Percentiles rank a stretch among this genome's conserved stretches.
Conservation (phyloP, 805 yeast genomes). For the Ogataea ganodermae region DNA sequence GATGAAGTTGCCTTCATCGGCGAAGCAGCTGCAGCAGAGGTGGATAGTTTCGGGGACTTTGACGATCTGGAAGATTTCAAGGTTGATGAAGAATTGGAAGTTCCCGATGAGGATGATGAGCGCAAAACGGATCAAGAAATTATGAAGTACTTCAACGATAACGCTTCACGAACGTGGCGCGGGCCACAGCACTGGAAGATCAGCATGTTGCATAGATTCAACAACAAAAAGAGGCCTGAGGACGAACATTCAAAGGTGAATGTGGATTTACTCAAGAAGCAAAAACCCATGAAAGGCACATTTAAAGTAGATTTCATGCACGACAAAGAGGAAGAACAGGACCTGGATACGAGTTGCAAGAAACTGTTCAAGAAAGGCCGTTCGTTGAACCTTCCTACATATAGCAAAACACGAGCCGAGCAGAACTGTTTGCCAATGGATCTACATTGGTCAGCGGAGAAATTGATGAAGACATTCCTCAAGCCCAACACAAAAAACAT, state of each 20-base stretch:
- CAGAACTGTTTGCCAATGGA: constrained; percentile 35
- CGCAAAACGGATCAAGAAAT: constrained; percentile 18
- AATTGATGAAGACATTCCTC: constrained; percentile 64
- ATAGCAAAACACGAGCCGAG: constrained; percentile 34
- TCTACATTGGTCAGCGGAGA: constrained; percentile 64
- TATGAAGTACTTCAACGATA: constrained; percentile 77
- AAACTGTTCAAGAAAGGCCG: constrained; percentile 26
- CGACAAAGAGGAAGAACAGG: constrained; percentile 24
- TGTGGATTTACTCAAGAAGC: constrained; percentile 2
- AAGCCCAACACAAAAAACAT: constrained; percentile 50
- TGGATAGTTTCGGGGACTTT: not conserved
- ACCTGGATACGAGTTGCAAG: constrained; percentile 39
- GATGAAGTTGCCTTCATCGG: not conserved
- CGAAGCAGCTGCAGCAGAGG: not conserved
- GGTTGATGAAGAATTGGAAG: not conserved
- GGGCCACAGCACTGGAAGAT: constrained; percentile 92
- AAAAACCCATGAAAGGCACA: constrained; percentile 37
- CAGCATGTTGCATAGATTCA: constrained; percentile 49
- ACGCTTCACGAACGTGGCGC: constrained; percentile 70
- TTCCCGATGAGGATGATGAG: constrained; percentile 11
- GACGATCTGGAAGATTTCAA: not conserved
- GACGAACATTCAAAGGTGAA: constrained; percentile 8
- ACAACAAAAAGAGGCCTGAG: not conserved
- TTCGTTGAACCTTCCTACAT: constrained; percentile 43
- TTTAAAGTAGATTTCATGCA: constrained; percentile 24